Evolutionary conservation across 208 protist species (phyloP), one percentile per base, ranked within the genome.

Genomic region (Novymonas esmeraldas): DNA sequence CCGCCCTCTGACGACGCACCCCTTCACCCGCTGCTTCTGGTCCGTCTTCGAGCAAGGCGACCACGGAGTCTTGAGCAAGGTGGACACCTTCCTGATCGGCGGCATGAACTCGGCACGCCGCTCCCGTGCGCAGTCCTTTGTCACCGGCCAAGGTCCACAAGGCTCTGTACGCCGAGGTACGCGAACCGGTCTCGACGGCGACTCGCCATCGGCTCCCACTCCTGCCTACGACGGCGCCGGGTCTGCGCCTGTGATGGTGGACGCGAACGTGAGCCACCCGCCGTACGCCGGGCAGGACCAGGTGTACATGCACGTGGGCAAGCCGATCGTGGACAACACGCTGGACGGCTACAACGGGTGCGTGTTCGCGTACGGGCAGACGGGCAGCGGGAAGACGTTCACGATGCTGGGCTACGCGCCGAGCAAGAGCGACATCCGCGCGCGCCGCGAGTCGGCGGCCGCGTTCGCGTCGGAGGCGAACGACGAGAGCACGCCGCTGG

Each of bases 321-420:
- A 75, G 45, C 82, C 90, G 24, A 78, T 95, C 52, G 68, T 95
- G 31, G 69, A 84, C n/a, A 90, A 91, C 62, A 79, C 84, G 13
- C 79, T 96, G 28, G 80, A 92, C 56, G 90, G 94, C 39, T 92
- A 90, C 73, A 93, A 97, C 81, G 89, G 79, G 31, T 91, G 89
- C 55, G 74, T 98, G 45, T 97, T 97, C 61, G 92, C 90, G 13
- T 97, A 97, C 75, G 93, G 93, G 11, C 87, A 94, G 73, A 98
- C 95, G 0, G 85, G 85, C 51, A 85, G 79, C 49, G 95, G 95
- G 74, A 98, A 98, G 74, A 97, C 95, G 18, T 96, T 96, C 80
- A 97, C 95, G 22, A 98, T 98, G 83, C 75, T 95, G 24, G 94
- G 95, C 41, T 89, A 91, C 66, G 72, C 76, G 6, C 85, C 88